Base-by-base conservation (phyloP, 139 green algal genomes). In the Auxenochlorella protothecoides region DNA sequence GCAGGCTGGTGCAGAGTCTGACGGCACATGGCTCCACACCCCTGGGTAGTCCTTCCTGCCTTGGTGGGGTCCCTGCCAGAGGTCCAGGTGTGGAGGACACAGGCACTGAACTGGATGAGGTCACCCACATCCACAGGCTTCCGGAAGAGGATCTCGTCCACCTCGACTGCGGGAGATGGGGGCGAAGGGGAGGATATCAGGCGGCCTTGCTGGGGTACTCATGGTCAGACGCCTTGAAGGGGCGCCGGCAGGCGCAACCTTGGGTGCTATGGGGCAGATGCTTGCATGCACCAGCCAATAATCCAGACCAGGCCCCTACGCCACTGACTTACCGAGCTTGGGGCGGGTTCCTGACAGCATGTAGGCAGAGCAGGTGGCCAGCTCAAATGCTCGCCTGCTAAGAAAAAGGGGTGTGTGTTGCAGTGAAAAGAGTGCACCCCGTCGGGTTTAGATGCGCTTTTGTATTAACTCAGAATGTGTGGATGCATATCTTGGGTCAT, bases 331-430 rank as follows among this genome's bases (percentile, higher is more conserved):
- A 62, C 71, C 88, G 76, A 44, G 27, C 27, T 44, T 44, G 27
- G 27, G 27, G 27, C 27, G 27, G 27, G 27, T 44, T 44, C 27
- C 27, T 44, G 27, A 44, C 27, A 44, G 27, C 27, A 44, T 44
- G 79, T 95, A 94, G n/a, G 77, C 77, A 12, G 85, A 90, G 9
- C 86, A 79, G 72, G 93, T 93, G 0, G 86, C 90, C 59, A 96
- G 79, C 80, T 96, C 90, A 79, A 87, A 96, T 0, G 90, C 90
- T 2, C 88, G 83, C 9, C 27, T 44, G 27, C 27, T 1, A 44
- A 44, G 27, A 44, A 44, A 44, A 44, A 44, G 27, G 27, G 27
- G 27, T 44, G 27, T 44, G 27, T 44, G 27, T 44, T 44, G 27
- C 27, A 44, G 27, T 44, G 27, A 44, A 44, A 44, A 44, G 27